Percentiles rank a stretch among this genome's conserved stretches.
phyloP scores from a whole-genome alignment of 805 yeast genomes.

The Ogataea pilisensis region DNA sequence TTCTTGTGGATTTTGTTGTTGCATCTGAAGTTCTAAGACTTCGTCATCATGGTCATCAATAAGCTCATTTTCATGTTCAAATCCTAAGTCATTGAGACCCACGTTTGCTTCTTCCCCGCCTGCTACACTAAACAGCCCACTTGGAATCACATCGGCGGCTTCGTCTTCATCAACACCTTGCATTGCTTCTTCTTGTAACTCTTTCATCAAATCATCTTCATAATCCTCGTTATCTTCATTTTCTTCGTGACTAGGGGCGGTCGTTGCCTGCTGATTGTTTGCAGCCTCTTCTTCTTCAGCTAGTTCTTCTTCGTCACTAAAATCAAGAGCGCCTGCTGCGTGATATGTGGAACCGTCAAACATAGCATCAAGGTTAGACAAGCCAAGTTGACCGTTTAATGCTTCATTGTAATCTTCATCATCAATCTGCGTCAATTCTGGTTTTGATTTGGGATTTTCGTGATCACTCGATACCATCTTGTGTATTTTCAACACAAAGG shows the following conservation, averaged over 20 bases:
- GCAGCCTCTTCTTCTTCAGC: constrained; percentile 76
- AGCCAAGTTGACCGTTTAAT: constrained; percentile 31
- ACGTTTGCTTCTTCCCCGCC: constrained; percentile 22
- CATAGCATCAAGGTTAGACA: constrained; percentile 26
- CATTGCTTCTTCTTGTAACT: constrained; percentile 34
- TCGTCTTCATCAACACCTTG: constrained; percentile 33
- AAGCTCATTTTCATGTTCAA: constrained; percentile 24
- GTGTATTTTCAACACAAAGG: neutral
- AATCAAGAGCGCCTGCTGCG: constrained; percentile 90
- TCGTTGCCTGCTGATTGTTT: constrained; percentile 1
- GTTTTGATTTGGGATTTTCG: neutral
- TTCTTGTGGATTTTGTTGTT: constrained; percentile 2
- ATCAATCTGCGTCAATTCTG: constrained; percentile 6
- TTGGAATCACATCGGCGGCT: constrained; percentile 22
- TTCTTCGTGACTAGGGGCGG: constrained; percentile 27
- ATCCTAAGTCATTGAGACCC: constrained; percentile 29
- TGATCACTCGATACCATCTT: constrained; percentile 4
- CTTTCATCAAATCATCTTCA: constrained; percentile 37
- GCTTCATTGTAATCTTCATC: constrained; percentile 32
- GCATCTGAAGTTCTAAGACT: constrained; percentile 10
- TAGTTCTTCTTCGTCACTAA: constrained; percentile 89
- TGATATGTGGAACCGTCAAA: constrained; percentile 58
- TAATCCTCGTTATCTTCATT: constrained; percentile 34
- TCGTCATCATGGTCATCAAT: constrained; percentile 21
- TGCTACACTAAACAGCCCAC: constrained; percentile 30